These are phyloP conservation scores for Parastagonospora nodorum DNA, from an alignment of 2,329 filamentous ascomycete species.

Conservation along the genomic window DNA sequence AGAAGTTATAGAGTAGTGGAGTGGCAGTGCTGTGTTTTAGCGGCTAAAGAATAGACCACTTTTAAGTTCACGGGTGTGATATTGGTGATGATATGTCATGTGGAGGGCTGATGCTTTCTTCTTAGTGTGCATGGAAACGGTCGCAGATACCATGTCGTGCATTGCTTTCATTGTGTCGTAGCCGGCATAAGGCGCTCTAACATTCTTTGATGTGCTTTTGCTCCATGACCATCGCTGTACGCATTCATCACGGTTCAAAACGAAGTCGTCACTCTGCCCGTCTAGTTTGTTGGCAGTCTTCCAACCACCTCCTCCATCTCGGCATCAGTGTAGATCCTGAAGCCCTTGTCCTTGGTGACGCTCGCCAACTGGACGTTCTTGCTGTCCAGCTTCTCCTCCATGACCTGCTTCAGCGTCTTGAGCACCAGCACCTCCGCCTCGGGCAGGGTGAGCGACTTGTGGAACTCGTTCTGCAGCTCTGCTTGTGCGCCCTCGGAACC, in stretches of 20 bases:
- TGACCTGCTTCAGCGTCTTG: conserved; percentile 99
- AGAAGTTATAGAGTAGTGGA: conserved; percentile 8
- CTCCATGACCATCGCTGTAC: not conserved
- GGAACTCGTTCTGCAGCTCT: conserved; percentile 97
- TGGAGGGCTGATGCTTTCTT: not conserved
- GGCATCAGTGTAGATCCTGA: conserved; percentile 97
- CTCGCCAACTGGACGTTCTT: conserved; percentile 99
- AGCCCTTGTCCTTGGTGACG: conserved; percentile 96
- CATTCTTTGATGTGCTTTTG: conserved; percentile 4
- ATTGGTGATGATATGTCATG: not conserved
- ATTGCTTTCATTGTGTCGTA: conserved; percentile 5
- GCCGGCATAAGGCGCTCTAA: conserved; percentile 3
- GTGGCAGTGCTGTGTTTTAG: conserved; percentile 36
- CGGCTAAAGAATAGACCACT: conserved; percentile 39
- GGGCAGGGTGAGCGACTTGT: conserved; percentile 90
- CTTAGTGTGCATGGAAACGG: not conserved
- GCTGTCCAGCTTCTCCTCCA: conserved; percentile 98
- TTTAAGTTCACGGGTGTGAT: conserved; percentile 1
- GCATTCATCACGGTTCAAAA: not conserved
- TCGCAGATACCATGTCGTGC: not conserved
- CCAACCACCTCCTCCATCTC: conserved; percentile 95
- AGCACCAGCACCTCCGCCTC: conserved; percentile 95
- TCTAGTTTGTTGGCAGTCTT: conserved; percentile 65
- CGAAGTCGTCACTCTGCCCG: not conserved
- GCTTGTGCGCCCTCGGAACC: conserved; percentile 97